Evolutionary conservation across 805 yeast genomes (phyloP).

Genomic region (Candida fluviatilis): DNA sequence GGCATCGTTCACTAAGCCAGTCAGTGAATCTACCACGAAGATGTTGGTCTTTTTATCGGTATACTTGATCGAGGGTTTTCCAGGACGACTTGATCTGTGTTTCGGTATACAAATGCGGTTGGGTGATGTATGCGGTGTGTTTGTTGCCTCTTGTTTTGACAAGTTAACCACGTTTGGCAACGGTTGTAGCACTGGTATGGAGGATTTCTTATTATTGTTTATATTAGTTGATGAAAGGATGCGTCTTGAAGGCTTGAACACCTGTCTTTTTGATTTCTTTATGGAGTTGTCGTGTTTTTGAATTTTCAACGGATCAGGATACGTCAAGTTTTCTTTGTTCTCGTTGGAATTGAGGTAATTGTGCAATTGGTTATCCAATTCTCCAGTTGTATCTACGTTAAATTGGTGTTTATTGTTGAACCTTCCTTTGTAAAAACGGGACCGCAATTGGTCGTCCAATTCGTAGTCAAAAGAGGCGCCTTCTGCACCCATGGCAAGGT

Average conservation of each 20-base stretch:
- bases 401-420: conserved; percentile 17
- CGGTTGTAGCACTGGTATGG: conserved; percentile 27
- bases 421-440: conserved; percentile 32
- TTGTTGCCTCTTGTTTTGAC: conserved; percentile 7
- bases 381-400: conserved; percentile 15
- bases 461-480: conserved; percentile 21
- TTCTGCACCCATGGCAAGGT: conserved; percentile 24
- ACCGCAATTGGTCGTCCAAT: conserved; percentile 31
- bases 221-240: conserved; percentile 2
- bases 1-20: conserved; percentile 58
- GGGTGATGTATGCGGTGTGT: conserved; percentile 23
- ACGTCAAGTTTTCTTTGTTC: conserved; percentile 31
- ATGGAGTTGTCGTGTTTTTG: conserved; percentile 11
- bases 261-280: conserved; percentile 17
- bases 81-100: conserved; percentile 18
- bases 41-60: conserved; percentile 24
- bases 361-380: conserved; percentile 30
- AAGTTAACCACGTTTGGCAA: conserved; percentile 15
- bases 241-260: conserved; percentile 10
- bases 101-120: conserved; percentile 43
- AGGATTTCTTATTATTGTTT: conserved; percentile 7
- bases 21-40: conserved; percentile 56
- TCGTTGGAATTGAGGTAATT: conserved; percentile 16
- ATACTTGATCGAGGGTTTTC: conserved; percentile 29
- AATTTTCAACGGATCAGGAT: conserved; percentile 20